Percentiles rank a stretch among this genome's conserved stretches.
These are phyloP conservation scores for Oemleria cerasiformis DNA, from an alignment of 306 rosid species.

Conservation along the genomic window DNA sequence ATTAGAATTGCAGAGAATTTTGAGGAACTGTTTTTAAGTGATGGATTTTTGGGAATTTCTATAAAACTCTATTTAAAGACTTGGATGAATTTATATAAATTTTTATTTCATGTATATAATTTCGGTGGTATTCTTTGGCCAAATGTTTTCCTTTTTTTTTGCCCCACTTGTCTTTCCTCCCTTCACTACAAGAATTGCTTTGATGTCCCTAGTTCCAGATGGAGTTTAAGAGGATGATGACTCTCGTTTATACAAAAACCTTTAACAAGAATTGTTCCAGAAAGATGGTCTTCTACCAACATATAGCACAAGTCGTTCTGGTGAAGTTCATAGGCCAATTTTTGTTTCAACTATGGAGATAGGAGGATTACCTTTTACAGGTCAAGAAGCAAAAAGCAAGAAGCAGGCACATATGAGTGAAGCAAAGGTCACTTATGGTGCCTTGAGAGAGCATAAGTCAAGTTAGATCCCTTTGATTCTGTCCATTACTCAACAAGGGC, in stretches of 20 bases:
- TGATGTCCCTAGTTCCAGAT: constrained; percentile 43
- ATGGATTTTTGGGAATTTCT: no score
- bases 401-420: constrained; percentile 78
- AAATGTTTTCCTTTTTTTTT: no score
- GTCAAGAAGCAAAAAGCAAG: constrained; percentile 60
- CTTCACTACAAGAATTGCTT: constrained; percentile 77
- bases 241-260: constrained; percentile 61
- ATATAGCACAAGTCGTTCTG: constrained; percentile 46
- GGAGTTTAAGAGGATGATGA: constrained; percentile 70
- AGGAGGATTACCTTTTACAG: constrained; percentile 49
- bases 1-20: no score
- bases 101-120: no score
- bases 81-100: no score
- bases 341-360: constrained; percentile 71
- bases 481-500: constrained; percentile 24
- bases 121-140: no score
- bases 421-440: constrained; percentile 68
- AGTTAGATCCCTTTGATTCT: constrained; percentile 29
- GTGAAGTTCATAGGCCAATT: constrained; percentile 54
- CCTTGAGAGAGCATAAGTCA: constrained; percentile 47
- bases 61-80: no score
- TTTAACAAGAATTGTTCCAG: constrained; percentile 73
- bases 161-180: no score
- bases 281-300: constrained; percentile 54
- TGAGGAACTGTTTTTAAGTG: no score